Evolutionary conservation across 2,329 filamentous ascomycete species (phyloP).

Genomic region (Cercospora berteroae): DNA sequence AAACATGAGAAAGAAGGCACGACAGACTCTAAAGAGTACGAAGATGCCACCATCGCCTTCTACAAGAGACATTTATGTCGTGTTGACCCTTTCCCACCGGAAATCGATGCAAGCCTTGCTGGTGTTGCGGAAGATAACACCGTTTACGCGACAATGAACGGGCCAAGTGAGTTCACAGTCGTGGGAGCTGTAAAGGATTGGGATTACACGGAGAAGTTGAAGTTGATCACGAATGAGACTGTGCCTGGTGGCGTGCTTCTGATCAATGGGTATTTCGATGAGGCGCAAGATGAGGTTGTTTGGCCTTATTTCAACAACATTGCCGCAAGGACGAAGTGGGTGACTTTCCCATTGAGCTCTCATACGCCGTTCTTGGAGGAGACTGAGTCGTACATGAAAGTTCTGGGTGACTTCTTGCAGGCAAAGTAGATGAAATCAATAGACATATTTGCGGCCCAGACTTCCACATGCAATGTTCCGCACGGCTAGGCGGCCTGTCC

Average conservation of each 20-base stretch:
- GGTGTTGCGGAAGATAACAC: constrained; percentile 37
- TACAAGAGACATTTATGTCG: constrained; percentile 36
- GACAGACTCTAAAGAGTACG: constrained; percentile 36
- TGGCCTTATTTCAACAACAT: constrained; percentile 41
- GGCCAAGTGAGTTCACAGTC: constrained; percentile 37
- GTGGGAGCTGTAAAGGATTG: constrained; percentile 44
- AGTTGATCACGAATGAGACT: constrained; percentile 42
- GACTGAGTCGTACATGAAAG: constrained; percentile 38
- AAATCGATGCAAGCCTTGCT: constrained; percentile 21
- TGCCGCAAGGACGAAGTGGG: constrained; percentile 43
- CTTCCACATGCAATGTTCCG: neutral
- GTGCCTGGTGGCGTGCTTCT: constrained; percentile 34
- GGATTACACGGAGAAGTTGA: constrained; percentile 37
- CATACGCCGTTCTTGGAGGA: constrained; percentile 43
- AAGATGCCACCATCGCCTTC: constrained; percentile 34
- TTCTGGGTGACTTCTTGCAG: constrained; percentile 26
- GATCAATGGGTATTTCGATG: constrained; percentile 46
- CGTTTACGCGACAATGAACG: constrained; percentile 40
- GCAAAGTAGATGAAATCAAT: neutral
- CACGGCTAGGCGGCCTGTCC: neutral
- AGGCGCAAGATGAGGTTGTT: constrained; percentile 39
- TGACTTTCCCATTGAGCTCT: constrained; percentile 37
- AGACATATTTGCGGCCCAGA: neutral
- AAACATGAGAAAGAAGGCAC: constrained; percentile 33
- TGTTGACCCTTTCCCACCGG: constrained; percentile 34